Evolutionary conservation across 805 yeast genomes (phyloP), one percentile per base, ranked within the genome.

Genomic region (Zygosaccharomyces bailii): DNA sequence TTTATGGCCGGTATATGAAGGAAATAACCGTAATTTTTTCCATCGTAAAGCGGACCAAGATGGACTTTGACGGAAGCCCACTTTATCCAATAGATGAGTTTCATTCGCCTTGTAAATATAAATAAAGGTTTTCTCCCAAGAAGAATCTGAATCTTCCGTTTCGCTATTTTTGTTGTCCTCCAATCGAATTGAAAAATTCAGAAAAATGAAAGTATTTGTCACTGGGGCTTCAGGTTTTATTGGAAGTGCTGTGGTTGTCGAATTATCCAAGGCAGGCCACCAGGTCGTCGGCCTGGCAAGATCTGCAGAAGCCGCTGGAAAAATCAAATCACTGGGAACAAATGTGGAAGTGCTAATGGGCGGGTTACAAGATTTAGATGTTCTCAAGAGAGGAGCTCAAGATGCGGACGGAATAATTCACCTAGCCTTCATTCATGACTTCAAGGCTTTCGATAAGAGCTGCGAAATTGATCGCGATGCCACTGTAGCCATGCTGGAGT

Each of bases 161-260:
- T n/a, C n/a, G n/a, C n/a, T n/a, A n/a, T n/a, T n/a, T n/a, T n/a
- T n/a, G n/a, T n/a, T n/a, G n/a, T n/a, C n/a, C n/a, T n/a, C n/a
- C n/a, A n/a, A n/a, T n/a, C n/a, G n/a, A n/a, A n/a, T n/a, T n/a
- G n/a, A n/a, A n/a, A n/a, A n/a, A n/a, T n/a, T n/a, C n/a, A n/a
- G n/a, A 37, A 55, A 50, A 45, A 57, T 58, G 58, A 65, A 58
- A 43, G 55, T 57, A 16, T 66, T 67, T 50, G 56, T 68, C 23
- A 66, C 72, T 14, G 71, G 72, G 24, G 71, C 56, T 17, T 49
- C 68, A 5, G 71, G 72, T 0, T 66, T 57, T 43, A 50, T 67
- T 33, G 73, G 72, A 0, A 25, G 56, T 0, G 42, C 43, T 1
- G 54, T 61, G n/a, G 44, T 55, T 20, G 34, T 55, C 18, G 56